Conservation (phyloP, 345 rosid genomes). For the Eucalyptus pumila region DNA sequence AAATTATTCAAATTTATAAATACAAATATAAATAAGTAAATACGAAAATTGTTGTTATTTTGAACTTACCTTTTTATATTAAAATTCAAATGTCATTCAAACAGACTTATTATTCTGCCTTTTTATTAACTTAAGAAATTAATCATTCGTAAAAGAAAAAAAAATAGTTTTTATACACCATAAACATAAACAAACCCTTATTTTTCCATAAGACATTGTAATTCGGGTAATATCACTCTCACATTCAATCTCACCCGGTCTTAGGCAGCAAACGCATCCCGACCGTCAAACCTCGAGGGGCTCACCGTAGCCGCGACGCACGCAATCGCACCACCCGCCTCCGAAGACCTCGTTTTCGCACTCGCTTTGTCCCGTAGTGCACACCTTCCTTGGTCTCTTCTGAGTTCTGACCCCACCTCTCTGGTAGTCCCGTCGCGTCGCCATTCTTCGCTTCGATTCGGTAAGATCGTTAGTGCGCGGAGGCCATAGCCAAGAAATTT, state of each 20-base stretch:
- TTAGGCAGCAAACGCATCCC: background rate
- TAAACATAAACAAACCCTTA: background rate
- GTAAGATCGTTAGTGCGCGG: background rate
- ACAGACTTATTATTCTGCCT: background rate
- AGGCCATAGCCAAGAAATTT: background rate
- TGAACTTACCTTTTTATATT: background rate
- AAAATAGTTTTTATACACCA: background rate
- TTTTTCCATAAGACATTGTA: background rate
- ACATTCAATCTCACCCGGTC: background rate
- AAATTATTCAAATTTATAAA: background rate
- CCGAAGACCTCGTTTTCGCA: background rate
- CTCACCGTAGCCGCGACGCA: background rate
- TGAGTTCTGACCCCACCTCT: background rate
- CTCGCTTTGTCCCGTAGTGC: background rate
- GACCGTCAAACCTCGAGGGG: background rate
- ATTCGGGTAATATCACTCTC: background rate
- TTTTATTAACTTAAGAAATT: fast-evolving
- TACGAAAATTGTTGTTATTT: background rate
- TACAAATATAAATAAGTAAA: background rate
- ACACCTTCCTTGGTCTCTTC: background rate
- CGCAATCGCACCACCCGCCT: background rate
- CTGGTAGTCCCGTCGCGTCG: background rate
- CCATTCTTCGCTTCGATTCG: background rate
- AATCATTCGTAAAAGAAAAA: background rate
- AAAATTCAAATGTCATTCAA: background rate